A percentile compares a stretch with the other conserved stretches of the same genome.
Evolutionary conservation across 345 rosid species (phyloP).

Genomic region (Boechera retrofracta): DNA sequence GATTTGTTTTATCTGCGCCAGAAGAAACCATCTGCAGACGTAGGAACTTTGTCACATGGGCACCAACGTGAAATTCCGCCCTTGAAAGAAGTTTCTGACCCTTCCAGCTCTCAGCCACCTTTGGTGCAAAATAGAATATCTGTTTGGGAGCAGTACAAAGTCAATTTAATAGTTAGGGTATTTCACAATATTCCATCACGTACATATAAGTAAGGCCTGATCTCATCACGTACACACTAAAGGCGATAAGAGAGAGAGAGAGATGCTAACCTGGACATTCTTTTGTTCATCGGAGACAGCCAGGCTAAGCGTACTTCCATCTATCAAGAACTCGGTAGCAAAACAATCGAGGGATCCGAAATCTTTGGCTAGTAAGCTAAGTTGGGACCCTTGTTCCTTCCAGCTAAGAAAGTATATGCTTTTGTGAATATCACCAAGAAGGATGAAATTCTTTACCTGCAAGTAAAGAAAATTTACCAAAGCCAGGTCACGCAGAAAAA

Average conservation of each 20-base stretch:
- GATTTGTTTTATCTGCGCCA: conserved; percentile 82
- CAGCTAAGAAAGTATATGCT: conserved; percentile 94
- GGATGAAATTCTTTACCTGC: conserved; percentile 97
- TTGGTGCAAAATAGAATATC: conserved; percentile 96
- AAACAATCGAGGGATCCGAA: conserved; percentile 91
- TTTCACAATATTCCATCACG: conserved; percentile 18
- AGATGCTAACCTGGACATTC: conserved; percentile 77
- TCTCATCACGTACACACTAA: conserved; percentile 13
- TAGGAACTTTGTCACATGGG: conserved; percentile 88
- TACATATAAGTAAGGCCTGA: conserved; percentile 9
- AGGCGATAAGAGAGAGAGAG: conserved; percentile 12
- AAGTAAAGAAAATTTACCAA: conserved; percentile 36
- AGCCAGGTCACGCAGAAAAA: conserved; percentile 17
- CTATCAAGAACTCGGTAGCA: conserved; percentile 96
- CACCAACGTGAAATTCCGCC: conserved; percentile 93
- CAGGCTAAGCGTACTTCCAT: conserved; percentile 93
- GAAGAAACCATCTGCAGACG: conserved; percentile 90
- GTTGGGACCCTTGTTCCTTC: conserved; percentile 99
- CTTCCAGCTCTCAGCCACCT: conserved; percentile 97
- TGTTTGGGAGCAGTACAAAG: conserved; percentile 39
- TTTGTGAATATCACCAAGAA: conserved; percentile 89
- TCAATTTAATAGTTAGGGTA: conserved; percentile 1
- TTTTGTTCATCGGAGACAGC: conserved; percentile 94
- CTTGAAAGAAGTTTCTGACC: conserved; percentile 96
- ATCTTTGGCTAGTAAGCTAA: conserved; percentile 91